Conservation (phyloP, 768 basidiomycete species). For the Kwoniella heveanensis region DNA sequence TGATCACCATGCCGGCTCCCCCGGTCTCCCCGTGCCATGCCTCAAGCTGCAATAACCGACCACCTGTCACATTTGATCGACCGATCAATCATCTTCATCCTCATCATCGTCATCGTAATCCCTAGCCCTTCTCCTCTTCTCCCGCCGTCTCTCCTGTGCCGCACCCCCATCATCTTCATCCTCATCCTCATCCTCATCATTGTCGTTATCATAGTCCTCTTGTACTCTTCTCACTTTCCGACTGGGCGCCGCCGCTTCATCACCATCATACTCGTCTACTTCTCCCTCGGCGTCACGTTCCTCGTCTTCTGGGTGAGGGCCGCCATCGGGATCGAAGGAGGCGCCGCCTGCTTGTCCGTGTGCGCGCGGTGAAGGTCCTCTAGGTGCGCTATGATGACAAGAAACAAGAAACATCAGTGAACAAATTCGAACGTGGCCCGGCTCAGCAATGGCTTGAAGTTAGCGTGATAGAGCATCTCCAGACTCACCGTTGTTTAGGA, state of each 20-base stretch:
- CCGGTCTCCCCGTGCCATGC: background rate
- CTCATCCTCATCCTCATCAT: conserved; percentile 35
- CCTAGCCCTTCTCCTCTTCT: conserved; percentile 8
- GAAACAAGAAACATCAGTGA: no score
- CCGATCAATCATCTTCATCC: background rate
- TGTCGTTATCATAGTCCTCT: conserved; percentile 48
- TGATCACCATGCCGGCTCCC: no score
- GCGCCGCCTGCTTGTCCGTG: conserved; percentile 40
- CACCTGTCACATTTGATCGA: background rate
- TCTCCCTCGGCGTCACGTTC: conserved; percentile 60
- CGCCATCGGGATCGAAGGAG: conserved; percentile 19
- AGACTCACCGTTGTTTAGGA: conserved; percentile 39
- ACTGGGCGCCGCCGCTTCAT: background rate
- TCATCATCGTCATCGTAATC: conserved; percentile 4
- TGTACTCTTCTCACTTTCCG: conserved; percentile 27
- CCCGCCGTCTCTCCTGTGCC: conserved; percentile 12
- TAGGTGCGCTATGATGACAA: conserved; percentile 13
- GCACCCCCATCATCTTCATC: conserved; percentile 40
- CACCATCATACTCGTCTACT: conserved; percentile 77
- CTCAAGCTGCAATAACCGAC: background rate
- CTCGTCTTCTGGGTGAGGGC: conserved; percentile 18
- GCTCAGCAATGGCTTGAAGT: no score
- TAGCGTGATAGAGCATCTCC: no score
- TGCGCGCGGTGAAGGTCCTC: conserved; percentile 30
- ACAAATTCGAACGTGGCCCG: no score